Conservation (phyloP, 495 filamentous ascomycete genomes). For the Alectoria sarmentosa region DNA sequence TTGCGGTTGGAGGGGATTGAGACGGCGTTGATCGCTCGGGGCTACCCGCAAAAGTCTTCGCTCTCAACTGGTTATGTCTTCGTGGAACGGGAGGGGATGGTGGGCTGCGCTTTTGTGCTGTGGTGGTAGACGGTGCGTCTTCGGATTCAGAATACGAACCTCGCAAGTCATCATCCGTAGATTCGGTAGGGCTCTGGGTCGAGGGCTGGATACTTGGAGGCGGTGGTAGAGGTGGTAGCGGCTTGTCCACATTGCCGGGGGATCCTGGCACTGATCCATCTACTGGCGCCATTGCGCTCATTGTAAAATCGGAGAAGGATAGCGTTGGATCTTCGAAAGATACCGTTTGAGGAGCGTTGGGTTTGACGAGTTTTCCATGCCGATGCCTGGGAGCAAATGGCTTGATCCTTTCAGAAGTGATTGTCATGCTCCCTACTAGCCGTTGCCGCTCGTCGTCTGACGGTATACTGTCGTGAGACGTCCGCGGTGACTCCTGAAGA, state of each 20-base stretch:
- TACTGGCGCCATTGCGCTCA: constrained; percentile 28
- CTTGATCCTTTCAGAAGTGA: constrained; percentile 31
- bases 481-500: constrained; percentile 39
- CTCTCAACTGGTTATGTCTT: constrained; percentile 43
- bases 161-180: neutral
- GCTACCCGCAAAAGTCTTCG: constrained; percentile 35
- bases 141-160: neutral
- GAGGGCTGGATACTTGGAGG: neutral
- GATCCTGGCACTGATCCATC: constrained; percentile 29
- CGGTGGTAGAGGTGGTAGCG: constrained; percentile 10
- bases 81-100: constrained; percentile 45
- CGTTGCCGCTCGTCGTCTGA: constrained; percentile 36
- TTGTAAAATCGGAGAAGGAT: constrained; percentile 24
- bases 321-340: constrained; percentile 28
- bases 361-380: constrained; percentile 61
- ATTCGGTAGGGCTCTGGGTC: neutral
- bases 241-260: constrained; percentile 27
- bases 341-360: constrained; percentile 26
- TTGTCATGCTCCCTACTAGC: constrained; percentile 27
- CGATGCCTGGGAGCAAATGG: constrained; percentile 56
- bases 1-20: constrained; percentile 21
- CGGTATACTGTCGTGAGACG: constrained; percentile 38
- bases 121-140: neutral
- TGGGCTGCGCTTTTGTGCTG: constrained; percentile 26
- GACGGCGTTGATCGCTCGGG: constrained; percentile 26